These are phyloP conservation scores for Meyerozyma sp. DNA, from an alignment of 1,139 yeast species.

Conservation along the genomic window DNA sequence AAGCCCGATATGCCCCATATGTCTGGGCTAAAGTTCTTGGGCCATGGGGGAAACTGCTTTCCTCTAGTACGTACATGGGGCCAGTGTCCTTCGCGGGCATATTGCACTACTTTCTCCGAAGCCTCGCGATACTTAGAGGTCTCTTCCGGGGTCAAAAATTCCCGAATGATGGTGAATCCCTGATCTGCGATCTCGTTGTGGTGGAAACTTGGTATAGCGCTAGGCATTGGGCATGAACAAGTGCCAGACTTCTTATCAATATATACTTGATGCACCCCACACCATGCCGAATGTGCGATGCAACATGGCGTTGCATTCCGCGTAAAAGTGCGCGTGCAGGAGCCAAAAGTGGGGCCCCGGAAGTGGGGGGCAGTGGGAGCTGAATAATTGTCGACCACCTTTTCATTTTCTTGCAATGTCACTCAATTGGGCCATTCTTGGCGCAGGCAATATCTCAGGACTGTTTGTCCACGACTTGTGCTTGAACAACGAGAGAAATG, in stretches of 20 bases:
- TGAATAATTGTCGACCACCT: background rate
- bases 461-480: constrained; percentile 34
- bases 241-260: background rate
- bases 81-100: constrained; percentile 50
- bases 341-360: background rate
- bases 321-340: background rate
- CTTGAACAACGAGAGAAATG: constrained; percentile 16
- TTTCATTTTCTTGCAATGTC: constrained; percentile 2
- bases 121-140: constrained; percentile 32
- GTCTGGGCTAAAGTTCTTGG: constrained; percentile 47
- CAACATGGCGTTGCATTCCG: background rate
- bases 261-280: background rate
- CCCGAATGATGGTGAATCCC: constrained; percentile 42
- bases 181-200: constrained; percentile 35
- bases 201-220: constrained; percentile 10
- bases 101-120: constrained; percentile 36
- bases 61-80: constrained; percentile 48
- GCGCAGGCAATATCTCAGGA: constrained; percentile 42
- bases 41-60: constrained; percentile 60
- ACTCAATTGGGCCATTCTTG: constrained; percentile 38
- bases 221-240: background rate
- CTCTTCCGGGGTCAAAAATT: constrained; percentile 39
- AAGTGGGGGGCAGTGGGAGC: background rate
- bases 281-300: background rate
- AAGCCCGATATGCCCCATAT: constrained; percentile 54